Evolutionary conservation across 2,329 filamentous ascomycete species (phyloP), one percentile per base, ranked within the genome.

Genomic region (Pseudocercospora musae): DNA sequence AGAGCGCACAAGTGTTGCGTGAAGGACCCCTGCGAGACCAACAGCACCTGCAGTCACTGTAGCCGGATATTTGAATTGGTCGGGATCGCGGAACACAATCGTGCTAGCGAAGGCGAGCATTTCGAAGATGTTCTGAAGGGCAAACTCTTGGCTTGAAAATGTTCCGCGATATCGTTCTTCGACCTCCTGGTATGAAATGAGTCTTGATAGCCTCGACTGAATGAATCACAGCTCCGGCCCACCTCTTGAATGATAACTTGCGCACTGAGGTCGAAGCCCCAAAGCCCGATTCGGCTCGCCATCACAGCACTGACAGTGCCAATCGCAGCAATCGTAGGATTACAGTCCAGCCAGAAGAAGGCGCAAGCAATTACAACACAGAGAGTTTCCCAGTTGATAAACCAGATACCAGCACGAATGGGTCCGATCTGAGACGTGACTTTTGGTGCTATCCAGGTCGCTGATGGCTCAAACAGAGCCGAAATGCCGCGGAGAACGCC

Each of bases 131-230:
- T 65, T 68, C 72, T 92, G 89, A 42, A 87, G 80, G 0, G 86
- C 82, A 8, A 86, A 83, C 73, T 93, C 90, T 7, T 86, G 82
- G 0, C 87, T 79, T 0, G 89, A 91, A 68, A 93, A 92, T 0
- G 81, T 77, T 0, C 88, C 89, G n/a, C 90, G 84, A 42, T 79
- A 73, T 1, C 66, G 57, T 7, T 68, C 49, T 52, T 76, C 73
- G 0, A 78, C 77, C 21, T 79, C 70, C 68, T 73, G 49, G 29
- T 10, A 44, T 25, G 10, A 52, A 52, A 31, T 64, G 27, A 57
- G 25, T 44, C 52, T 48, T 40, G 46, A 46, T 9, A 46, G n/a
- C 15, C 10, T 4, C 9, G 42, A 48, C 13, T 52, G 21, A n/a
- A 13, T 29, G 23, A 25, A 4, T n/a, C 13, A 25, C 7, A 5